Conservation (phyloP, 305 asterid species). For the Andrographis paniculata region DNA sequence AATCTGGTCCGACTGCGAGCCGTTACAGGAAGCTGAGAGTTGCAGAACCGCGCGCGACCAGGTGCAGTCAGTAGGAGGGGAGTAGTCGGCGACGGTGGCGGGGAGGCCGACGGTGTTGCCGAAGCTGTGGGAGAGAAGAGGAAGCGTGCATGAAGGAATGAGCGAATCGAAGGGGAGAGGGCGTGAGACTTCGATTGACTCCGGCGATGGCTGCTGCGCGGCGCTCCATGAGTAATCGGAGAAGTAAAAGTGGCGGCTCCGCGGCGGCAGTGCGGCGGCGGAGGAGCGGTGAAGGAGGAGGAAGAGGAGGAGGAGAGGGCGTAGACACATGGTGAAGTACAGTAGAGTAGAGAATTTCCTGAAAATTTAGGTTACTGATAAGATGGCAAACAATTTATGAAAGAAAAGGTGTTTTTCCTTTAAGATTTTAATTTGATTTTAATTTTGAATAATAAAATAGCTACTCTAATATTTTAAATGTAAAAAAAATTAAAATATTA, state of each 20-base stretch:
- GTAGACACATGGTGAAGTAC: background rate
- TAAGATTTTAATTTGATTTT: too few species aligned
- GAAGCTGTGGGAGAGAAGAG: slow-evolving; percentile 45
- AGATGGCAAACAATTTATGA: too few species aligned
- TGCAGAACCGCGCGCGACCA: slow-evolving; percentile 62
- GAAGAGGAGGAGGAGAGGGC: slow-evolving; percentile 1
- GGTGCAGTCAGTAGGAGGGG: slow-evolving; percentile 46
- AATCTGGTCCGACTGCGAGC: slow-evolving; percentile 65
- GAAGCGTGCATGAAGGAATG: slow-evolving; percentile 53
- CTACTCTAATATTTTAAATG: too few species aligned
- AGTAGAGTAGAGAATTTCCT: too few species aligned
- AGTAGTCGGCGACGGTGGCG: slow-evolving; percentile 44
- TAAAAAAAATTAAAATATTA: too few species aligned
- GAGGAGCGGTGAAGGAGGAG: slow-evolving; percentile 12
- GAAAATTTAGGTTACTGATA: too few species aligned
- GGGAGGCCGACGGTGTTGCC: slow-evolving; percentile 58
- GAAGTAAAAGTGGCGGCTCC: slow-evolving; percentile 23
- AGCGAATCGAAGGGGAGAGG: slow-evolving; percentile 44
- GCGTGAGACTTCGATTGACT: slow-evolving; percentile 35
- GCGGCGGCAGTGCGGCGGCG: slow-evolving; percentile 13
- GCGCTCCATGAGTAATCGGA: background rate
- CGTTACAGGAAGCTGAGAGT: slow-evolving; percentile 48
- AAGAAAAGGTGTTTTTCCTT: too few species aligned
- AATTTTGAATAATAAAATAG: too few species aligned
- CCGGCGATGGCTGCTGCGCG: slow-evolving; percentile 19